Conservation (phyloP, 2,329 filamentous ascomycete species). For the Lasiodiplodia theobromae region DNA sequence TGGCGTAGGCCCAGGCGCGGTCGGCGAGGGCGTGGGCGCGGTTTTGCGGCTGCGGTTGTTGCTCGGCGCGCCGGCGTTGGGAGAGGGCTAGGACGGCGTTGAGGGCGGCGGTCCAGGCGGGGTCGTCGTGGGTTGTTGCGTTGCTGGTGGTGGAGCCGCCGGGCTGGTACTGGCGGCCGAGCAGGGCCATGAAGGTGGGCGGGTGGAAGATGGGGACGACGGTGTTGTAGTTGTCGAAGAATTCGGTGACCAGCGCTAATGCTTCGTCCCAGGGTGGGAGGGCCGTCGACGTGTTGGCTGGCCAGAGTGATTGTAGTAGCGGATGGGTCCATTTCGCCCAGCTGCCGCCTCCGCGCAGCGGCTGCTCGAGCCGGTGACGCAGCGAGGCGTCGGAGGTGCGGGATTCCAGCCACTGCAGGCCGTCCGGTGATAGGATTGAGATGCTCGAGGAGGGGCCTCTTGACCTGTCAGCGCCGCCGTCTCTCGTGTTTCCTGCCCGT, state of each 20-base stretch:
- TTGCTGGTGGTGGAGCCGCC: neutral
- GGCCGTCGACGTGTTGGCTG: neutral
- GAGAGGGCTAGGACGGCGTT: constrained; percentile 17
- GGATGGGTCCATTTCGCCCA: constrained; percentile 19
- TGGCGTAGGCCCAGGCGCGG: constrained; percentile 8
- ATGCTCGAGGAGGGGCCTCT: constrained; percentile 23
- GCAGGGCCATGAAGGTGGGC: constrained; percentile 10
- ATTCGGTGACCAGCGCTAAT: constrained; percentile 4
- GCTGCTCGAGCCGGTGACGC: constrained; percentile 19
- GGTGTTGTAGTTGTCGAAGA: constrained; percentile 12
- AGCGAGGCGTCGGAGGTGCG: constrained; percentile 20
- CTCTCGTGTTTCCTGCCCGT: neutral
- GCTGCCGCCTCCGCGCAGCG: constrained; percentile 15
- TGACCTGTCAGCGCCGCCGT: constrained; percentile 6
- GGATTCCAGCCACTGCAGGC: constrained; percentile 15
- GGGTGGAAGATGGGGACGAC: constrained; percentile 15
- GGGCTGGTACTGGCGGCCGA: constrained; percentile 4
- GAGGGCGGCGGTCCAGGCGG: constrained; percentile 2
- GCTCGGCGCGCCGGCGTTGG: constrained; percentile 11
- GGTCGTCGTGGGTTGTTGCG: neutral
- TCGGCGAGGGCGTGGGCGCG: neutral
- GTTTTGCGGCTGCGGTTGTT: neutral
- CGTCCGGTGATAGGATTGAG: constrained; percentile 13
- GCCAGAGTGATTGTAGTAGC: neutral
- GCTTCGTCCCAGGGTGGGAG: constrained; percentile 1